phyloP scores from a whole-genome alignment of 1,284 basidiomycete species.

The Boletus calvinii region DNA sequence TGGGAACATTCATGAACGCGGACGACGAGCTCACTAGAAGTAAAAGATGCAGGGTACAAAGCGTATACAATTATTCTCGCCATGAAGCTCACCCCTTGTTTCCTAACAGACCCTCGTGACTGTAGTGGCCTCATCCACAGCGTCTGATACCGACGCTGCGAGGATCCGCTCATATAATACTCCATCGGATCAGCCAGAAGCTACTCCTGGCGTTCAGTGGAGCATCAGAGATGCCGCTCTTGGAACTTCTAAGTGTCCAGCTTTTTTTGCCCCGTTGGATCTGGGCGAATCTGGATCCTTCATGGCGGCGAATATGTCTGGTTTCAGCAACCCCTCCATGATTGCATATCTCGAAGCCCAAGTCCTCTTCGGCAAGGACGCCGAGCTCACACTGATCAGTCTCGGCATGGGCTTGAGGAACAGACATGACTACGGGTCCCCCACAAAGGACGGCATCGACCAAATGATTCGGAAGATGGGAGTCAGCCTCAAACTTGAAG shows the following conservation, averaged over 20 bases:
- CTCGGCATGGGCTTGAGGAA: not conserved
- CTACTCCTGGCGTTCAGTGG: not conserved
- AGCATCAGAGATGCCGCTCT: not conserved
- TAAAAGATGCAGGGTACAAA: not conserved
- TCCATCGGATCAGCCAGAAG: no score
- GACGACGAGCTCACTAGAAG: not conserved
- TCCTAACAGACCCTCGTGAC: not conserved
- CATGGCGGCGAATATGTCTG: constrained; percentile 1
- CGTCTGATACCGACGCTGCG: not conserved
- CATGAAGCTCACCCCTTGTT: not conserved
- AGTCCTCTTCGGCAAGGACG: not conserved
- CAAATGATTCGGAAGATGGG: not conserved
- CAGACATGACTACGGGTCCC: not conserved
- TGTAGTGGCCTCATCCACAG: not conserved
- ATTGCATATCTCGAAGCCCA: not conserved
- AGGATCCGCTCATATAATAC: not conserved
- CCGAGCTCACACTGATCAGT: not conserved
- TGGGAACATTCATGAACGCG: not conserved
- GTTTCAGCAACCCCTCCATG: not conserved
- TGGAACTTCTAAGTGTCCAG: not conserved
- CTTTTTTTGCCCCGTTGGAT: not conserved
- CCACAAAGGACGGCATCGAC: not conserved
- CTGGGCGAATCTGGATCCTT: not conserved
- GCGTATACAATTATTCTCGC: no score
- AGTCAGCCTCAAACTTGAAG: no score